These are phyloP conservation scores for Colletotrichum caudatum DNA, from an alignment of 2,329 filamentous ascomycete species.

Conservation along the genomic window DNA sequence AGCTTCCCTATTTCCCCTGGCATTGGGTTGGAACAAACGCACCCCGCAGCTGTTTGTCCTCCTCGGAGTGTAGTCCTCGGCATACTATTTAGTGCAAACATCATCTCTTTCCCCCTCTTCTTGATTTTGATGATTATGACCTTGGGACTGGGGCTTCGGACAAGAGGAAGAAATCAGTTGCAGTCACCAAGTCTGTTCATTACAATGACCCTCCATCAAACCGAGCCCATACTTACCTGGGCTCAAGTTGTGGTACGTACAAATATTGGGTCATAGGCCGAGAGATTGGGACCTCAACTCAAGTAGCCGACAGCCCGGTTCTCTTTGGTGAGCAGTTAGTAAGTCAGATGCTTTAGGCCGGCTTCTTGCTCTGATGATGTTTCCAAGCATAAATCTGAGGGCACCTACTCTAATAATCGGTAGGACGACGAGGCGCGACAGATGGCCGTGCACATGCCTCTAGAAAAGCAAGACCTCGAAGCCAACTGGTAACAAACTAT, in stretches of 20 bases:
- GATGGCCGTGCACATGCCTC: not conserved
- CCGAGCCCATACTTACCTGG: no score
- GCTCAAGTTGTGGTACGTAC: no score
- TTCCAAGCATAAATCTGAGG: not conserved
- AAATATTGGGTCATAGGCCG: no score
- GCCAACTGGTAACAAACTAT: not conserved
- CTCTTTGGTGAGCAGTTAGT: not conserved
- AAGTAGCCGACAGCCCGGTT: not conserved
- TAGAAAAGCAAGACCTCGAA: not conserved
- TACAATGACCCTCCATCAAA: no score
- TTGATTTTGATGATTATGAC: not conserved
- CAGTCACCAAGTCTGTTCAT: not conserved
- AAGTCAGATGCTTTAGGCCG: not conserved
- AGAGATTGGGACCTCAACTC: not conserved
- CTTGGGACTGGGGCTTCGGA: not conserved
- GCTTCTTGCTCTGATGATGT: not conserved
- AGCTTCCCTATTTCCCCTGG: constrained; percentile 57
- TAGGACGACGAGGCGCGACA: not conserved
- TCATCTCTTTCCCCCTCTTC: not conserved
- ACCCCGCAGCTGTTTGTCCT: not conserved
- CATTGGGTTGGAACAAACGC: not conserved
- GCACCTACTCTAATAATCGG: not conserved
- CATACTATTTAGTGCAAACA: not conserved
- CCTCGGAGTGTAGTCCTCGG: not conserved
- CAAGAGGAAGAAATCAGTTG: not conserved